phyloP scores from a whole-genome alignment of 441 rosid genomes.

The Raphanus hybrid region DNA sequence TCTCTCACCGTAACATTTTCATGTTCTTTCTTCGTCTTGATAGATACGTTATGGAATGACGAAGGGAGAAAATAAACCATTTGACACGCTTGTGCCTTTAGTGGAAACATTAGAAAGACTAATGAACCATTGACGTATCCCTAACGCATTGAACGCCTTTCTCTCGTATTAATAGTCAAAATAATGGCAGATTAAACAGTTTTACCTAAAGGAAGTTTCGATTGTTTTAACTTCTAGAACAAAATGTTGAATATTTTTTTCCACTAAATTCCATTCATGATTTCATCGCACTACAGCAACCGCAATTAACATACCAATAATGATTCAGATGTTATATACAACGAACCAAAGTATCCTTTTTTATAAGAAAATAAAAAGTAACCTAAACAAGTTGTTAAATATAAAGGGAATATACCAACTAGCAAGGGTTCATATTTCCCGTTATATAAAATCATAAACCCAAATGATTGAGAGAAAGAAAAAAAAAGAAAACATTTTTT shows the following conservation, averaged over 20 bases:
- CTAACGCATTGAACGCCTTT: not conserved
- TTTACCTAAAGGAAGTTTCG: not conserved
- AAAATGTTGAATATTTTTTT: not conserved
- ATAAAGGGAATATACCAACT: conserved; percentile 16
- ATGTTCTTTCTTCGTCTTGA: not conserved
- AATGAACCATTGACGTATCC: conserved; percentile 11
- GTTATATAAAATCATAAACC: not conserved
- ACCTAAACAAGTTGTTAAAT: not conserved
- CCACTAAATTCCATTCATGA: not conserved
- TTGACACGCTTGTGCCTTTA: not conserved
- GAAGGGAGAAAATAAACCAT: not conserved
- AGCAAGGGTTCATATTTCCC: conserved; percentile 5
- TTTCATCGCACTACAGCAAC: conserved; percentile 3
- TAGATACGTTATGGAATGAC: conserved; percentile 12
- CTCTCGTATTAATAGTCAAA: not conserved
- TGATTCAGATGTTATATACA: not conserved
- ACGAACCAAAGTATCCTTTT: not conserved
- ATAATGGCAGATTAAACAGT: not conserved
- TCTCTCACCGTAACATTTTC: too few species aligned
- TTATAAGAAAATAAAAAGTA: not conserved
- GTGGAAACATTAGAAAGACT: not conserved
- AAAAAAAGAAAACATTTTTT: not conserved
- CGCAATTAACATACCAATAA: not conserved
- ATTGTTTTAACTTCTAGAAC: not conserved
- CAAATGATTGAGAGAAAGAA: conserved; percentile 1